Conservation (phyloP, 1,139 yeast species). For the Geotrichum australiense region DNA sequence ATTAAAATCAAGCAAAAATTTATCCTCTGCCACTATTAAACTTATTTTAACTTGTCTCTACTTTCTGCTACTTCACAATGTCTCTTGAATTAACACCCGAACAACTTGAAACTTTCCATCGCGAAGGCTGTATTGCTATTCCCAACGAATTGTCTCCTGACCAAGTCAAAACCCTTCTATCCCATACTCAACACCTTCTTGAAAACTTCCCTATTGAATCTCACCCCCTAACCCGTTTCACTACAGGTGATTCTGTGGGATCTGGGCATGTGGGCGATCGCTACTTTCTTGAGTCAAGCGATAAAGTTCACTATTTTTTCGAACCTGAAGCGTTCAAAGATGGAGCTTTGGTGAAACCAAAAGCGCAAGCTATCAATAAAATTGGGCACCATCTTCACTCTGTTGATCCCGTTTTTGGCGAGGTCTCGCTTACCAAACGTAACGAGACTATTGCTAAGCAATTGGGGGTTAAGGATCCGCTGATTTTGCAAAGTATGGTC, state of each 20-base stretch:
- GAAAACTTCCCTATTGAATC: constrained; percentile 43
- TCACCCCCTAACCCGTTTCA: constrained; percentile 71
- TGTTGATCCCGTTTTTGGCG: constrained; percentile 43
- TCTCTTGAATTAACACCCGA: constrained; percentile 27
- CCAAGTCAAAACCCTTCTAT: constrained; percentile 39
- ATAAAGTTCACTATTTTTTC: constrained; percentile 62
- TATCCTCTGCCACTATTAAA: too few relatives aligned
- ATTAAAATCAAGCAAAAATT: neutral
- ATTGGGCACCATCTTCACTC: constrained; percentile 75
- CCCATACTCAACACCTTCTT: constrained; percentile 43
- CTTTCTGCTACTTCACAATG: constrained; percentile 16
- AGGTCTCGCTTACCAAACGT: constrained; percentile 46
- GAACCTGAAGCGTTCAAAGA: constrained; percentile 58
- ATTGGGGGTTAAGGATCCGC: constrained; percentile 54
- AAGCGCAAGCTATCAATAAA: constrained; percentile 59
- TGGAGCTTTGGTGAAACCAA: constrained; percentile 46
- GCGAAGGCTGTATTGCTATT: constrained; percentile 59
- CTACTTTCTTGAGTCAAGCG: constrained; percentile 63
- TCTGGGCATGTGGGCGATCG: constrained; percentile 60
- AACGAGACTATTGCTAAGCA: constrained; percentile 48
- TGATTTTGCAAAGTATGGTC: constrained; percentile 72
- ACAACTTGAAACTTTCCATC: constrained; percentile 37
- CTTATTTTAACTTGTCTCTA: too few relatives aligned
- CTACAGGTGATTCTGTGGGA: constrained; percentile 48
- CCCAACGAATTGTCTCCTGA: constrained; percentile 45